phyloP scores from a whole-genome alignment of 2,329 filamentous ascomycete genomes.

The Venturiaceae sp. region DNA sequence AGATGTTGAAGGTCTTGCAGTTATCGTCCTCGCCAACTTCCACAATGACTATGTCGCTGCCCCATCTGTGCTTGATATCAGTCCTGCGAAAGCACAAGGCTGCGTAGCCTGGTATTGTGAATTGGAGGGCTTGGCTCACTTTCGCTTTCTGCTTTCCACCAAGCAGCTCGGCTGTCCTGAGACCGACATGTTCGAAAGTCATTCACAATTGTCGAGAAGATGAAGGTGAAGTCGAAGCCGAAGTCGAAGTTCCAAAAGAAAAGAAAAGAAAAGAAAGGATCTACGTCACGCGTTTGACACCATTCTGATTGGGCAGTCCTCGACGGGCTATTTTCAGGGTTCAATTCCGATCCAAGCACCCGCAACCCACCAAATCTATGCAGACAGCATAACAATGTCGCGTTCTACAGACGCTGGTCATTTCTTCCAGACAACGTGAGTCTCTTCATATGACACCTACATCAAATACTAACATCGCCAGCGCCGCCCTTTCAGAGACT shows the following conservation, averaged over 20 bases:
- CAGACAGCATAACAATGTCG: slow-evolving; percentile 38
- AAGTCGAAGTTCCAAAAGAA: no score
- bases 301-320: not conserved
- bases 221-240: not conserved
- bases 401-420: slow-evolving; percentile 64
- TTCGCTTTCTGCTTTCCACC: not conserved
- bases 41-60: not conserved
- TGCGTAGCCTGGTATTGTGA: not conserved
- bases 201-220: not conserved
- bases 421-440: slow-evolving; percentile 90
- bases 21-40: not conserved
- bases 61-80: not conserved
- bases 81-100: not conserved
- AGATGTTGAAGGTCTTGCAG: not conserved
- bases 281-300: not conserved
- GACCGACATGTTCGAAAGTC: not conserved
- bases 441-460: slow-evolving; percentile 8
- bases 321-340: not conserved
- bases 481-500: slow-evolving; percentile 39
- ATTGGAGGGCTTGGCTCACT: not conserved
- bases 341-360: not conserved
- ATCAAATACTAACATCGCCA: slow-evolving; percentile 20
- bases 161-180: not conserved
- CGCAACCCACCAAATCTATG: not conserved
- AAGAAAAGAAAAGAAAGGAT: no score